Conservation (phyloP, 371 early-diverging fungal genomes). For the Actinomortierella wolfii region DNA sequence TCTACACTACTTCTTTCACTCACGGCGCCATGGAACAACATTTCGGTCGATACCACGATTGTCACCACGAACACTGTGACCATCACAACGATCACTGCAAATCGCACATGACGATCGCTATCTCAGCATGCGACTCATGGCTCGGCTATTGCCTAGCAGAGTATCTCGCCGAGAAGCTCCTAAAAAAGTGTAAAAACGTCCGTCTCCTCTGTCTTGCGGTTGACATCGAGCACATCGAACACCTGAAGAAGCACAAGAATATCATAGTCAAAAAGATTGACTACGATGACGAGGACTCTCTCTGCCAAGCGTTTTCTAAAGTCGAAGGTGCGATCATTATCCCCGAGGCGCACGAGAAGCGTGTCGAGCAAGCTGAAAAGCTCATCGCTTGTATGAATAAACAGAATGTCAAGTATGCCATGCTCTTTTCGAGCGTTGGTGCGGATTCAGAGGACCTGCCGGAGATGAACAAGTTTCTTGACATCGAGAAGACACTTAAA, state of each 20-base stretch:
- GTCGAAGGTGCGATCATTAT: conserved; percentile 13
- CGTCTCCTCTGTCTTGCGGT: conserved; percentile 21
- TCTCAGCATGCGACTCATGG: conserved; percentile 24
- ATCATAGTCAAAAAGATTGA: conserved; percentile 20
- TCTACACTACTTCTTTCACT: too few relatives aligned
- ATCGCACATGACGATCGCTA: conserved; percentile 12
- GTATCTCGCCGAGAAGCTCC: conserved; percentile 19
- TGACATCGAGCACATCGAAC: conserved; percentile 15
- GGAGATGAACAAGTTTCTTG: conserved; percentile 14
- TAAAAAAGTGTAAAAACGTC: conserved; percentile 9
- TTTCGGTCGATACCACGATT: too few relatives aligned
- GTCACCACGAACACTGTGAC: too few relatives aligned
- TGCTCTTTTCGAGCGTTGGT: conserved; percentile 23
- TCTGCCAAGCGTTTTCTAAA: conserved; percentile 11
- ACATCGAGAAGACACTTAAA: conserved; percentile 22
- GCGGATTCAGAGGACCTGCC: conserved; percentile 10
- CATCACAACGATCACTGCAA: background rate
- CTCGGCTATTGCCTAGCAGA: conserved; percentile 21
- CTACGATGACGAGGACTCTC: conserved; percentile 12
- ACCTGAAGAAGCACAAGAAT: conserved; percentile 27
- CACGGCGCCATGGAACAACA: too few relatives aligned
- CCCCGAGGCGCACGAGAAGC: conserved; percentile 20
- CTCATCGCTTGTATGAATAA: conserved; percentile 18
- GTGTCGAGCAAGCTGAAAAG: conserved; percentile 19
- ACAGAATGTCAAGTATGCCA: conserved; percentile 5